phyloP scores from a whole-genome alignment of 345 rosid species.

The Syzygium jambos region DNA sequence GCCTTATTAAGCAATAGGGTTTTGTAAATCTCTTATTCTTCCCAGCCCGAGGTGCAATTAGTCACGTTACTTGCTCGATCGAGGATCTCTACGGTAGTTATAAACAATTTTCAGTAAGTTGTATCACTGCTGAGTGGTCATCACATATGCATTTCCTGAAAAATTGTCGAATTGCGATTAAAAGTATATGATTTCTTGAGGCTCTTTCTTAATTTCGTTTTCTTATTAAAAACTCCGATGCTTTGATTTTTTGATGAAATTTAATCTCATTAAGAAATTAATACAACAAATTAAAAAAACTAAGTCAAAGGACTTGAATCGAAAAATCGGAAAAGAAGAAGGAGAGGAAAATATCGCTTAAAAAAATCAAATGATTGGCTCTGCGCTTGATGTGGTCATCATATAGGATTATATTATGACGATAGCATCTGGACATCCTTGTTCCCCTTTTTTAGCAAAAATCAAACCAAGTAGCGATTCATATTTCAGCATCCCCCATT shows the following conservation, averaged over 20 bases:
- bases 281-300: neutral
- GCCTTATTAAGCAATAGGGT: neutral
- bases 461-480: too few species aligned
- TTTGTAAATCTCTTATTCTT: neutral
- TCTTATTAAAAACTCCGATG: neutral
- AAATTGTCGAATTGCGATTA: too few species aligned
- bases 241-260: neutral
- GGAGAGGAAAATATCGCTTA: neutral
- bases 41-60: neutral
- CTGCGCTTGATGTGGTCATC: neutral
- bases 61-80: neutral
- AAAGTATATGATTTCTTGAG: too few species aligned
- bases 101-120: neutral
- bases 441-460: too few species aligned
- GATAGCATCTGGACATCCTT: neutral
- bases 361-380: neutral
- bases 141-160: too few species aligned
- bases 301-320: neutral
- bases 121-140: too few species aligned
- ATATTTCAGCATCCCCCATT: too few species aligned
- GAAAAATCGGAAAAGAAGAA: neutral
- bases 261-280: too few species aligned
- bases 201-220: too few species aligned
- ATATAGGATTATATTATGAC: neutral
- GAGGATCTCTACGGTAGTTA: neutral